These are phyloP conservation scores for Coemansia sp. DNA, from an alignment of 192 early-diverging fungal genomes.

Conservation along the genomic window DNA sequence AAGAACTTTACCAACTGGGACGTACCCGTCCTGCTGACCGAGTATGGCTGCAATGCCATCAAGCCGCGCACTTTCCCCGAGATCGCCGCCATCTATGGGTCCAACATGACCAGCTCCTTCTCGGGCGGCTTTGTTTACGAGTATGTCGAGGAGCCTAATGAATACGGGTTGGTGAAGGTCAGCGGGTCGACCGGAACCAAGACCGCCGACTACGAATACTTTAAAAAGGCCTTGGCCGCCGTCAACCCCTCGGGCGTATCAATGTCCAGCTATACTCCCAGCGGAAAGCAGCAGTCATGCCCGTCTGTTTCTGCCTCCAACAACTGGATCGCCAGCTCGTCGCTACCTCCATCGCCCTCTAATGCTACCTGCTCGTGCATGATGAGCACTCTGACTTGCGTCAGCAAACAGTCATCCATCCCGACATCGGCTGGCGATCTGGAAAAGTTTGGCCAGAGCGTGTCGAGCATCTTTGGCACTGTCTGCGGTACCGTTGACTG, in stretches of 20 bases:
- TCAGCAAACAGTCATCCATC: constrained; percentile 19
- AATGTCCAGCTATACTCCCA: constrained; percentile 56
- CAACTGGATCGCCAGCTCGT: constrained; percentile 58
- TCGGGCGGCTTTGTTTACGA: constrained; percentile 77
- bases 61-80: constrained; percentile 68
- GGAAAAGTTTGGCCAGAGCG: constrained; percentile 26
- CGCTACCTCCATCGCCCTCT: constrained; percentile 64
- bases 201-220: constrained; percentile 61
- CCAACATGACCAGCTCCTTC: constrained; percentile 63
- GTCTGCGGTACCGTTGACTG: constrained; percentile 45
- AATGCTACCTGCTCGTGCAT: constrained; percentile 65
- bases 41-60: constrained; percentile 76
- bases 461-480: constrained; percentile 36
- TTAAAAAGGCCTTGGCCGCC: constrained; percentile 56
- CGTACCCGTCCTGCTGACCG: constrained; percentile 68
- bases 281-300: constrained; percentile 39
- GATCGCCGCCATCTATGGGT: constrained; percentile 64
- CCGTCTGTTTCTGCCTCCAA: constrained; percentile 47
- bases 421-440: constrained; percentile 24
- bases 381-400: constrained; percentile 58
- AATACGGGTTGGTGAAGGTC: constrained; percentile 69
- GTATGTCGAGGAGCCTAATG: constrained; percentile 72
- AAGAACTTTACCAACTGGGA: constrained; percentile 60
- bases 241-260: constrained; percentile 57
- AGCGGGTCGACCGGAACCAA: constrained; percentile 39